Evolutionary conservation across 306 rosid species (phyloP), one percentile per base, ranked within the genome.

Genomic region (Mimosa pudica): DNA sequence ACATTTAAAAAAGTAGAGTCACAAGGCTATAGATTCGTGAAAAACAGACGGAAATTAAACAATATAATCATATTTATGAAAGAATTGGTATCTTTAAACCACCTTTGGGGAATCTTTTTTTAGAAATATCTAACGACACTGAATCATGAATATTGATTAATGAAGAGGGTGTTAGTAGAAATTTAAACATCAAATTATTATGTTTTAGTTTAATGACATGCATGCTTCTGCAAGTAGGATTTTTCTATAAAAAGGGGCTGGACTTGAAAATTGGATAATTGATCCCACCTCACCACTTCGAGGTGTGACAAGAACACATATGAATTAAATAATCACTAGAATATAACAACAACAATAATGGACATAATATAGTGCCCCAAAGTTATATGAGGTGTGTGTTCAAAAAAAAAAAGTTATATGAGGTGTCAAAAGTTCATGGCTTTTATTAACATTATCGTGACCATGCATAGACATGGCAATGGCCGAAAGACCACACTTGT

Each of bases 221-320:
- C 47, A 57, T 55, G 30, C 8, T 41, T 69, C 18, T 55, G 44
- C 66, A 30, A 67, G 16, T 24, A 60, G 35, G 35, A 60, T 38
- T 38, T 5, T 57, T 58, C 1, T 14, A 52, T 14, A 54, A 17
- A 49, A 20, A 5, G 61, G 48, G 49, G 14, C 55, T 51, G 6
- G 14, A 30, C 38, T 74, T 51, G 54, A 47, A 78, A 73, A 51
- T 38, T 18, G 73, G 77, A 71, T 61, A 75, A 76, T 62, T 30
- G 49, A 36, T 57, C 62, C 35, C 58, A 24, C 54, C 71, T 65
- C 79, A 36, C 65, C 60, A 44, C 17, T 47, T 68, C 54, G 24
- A 44, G 20, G 32, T 44, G 52, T 42, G 72, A 67, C 3, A 67
- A 41, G 7, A 3, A 61, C 17, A 42, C 33, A 67, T 17, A 7